phyloP scores from a whole-genome alignment of 129 eudicot species.

The Scalesia atractyloides region DNA sequence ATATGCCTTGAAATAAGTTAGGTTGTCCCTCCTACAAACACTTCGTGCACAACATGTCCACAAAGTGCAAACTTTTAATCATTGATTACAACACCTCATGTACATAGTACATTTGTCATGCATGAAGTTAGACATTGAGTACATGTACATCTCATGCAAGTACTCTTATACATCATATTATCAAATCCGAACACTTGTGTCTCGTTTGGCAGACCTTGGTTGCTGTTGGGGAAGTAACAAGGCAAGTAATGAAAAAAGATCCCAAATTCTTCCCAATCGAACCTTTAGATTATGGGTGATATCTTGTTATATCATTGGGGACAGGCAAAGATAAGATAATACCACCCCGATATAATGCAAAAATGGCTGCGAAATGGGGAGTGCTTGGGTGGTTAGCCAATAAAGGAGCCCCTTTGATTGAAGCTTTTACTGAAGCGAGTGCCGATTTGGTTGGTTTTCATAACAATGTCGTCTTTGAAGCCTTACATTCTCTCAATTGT shows the following conservation, averaged over 20 bases:
- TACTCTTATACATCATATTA: no score
- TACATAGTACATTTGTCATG: no score
- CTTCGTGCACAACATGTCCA: not conserved
- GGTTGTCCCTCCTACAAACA: not conserved
- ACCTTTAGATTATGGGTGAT: slow-evolving; percentile 38
- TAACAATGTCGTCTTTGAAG: slow-evolving; percentile 34
- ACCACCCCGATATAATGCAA: slow-evolving; percentile 21
- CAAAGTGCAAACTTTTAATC: no score
- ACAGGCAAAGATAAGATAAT: slow-evolving; percentile 42
- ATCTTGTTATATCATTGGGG: slow-evolving; percentile 47
- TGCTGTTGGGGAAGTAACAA: slow-evolving; percentile 47
- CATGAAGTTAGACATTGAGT: no score
- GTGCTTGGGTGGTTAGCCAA: slow-evolving; percentile 38
- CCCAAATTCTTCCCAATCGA: slow-evolving; percentile 18
- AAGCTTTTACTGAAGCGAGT: slow-evolving; percentile 38
- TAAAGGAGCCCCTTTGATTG: slow-evolving; percentile 35
- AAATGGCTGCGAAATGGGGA: slow-evolving; percentile 50
- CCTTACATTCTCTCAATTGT: slow-evolving; percentile 28
- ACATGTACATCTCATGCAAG: no score
- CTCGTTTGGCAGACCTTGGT: slow-evolving; percentile 38
- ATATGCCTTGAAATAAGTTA: no score
- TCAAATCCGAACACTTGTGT: not conserved
- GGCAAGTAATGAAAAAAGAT: slow-evolving; percentile 29
- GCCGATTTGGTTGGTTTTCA: slow-evolving; percentile 51
- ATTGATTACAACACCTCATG: no score